Evolutionary conservation across 2,329 filamentous ascomycete genomes (phyloP), one percentile per base, ranked within the genome.

Genomic region (Paradendryphiella salina): DNA sequence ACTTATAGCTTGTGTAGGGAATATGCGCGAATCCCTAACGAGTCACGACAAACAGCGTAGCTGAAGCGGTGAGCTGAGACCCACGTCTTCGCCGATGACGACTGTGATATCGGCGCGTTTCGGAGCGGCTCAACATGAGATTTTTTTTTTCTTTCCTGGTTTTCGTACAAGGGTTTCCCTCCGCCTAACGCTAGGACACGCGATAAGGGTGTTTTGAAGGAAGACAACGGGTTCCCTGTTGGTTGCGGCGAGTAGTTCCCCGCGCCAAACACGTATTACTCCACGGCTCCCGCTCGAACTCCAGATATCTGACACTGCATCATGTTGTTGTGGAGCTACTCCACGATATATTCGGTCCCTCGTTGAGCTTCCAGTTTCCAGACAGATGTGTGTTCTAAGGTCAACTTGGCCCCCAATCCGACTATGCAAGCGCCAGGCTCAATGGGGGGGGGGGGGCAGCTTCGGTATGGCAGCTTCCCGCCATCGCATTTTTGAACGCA

Each of bases 401-500:
- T 17, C 23, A 37, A 31, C 50, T 55, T 31, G 56, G 53, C 54
- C 59, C 56, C 59, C 54, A 60, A 50, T 17, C 26, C 34, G 23
- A 31, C 38, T 23, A 53, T 52, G 49, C 45, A 46, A 20, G 41
- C 46, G 43, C 51, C 34, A 55, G 34, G 21, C 54, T 52, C 47
- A 51, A 40, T 28, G 33, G 47, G 40, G 23, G 57, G 40, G 41
- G 38, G 33, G 47, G 40, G 23, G 57, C 43, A 43, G 38, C 46
- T 41, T 42, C 23, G 48, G 50, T 50, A 50, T 52, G 37, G 43
- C 47, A 52, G 52, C 51, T 46, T 50, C 54, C 56, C 47, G 59
- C 56, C 59, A 59, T 61, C 56, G 50, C 56, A 50, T 50, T 61
- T 59, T 56, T 49, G 41, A 52, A 17, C 21, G n/a, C 34, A 31